Base-by-base conservation (phyloP, 331 rosid species). In the Quercus tomentella region DNA sequence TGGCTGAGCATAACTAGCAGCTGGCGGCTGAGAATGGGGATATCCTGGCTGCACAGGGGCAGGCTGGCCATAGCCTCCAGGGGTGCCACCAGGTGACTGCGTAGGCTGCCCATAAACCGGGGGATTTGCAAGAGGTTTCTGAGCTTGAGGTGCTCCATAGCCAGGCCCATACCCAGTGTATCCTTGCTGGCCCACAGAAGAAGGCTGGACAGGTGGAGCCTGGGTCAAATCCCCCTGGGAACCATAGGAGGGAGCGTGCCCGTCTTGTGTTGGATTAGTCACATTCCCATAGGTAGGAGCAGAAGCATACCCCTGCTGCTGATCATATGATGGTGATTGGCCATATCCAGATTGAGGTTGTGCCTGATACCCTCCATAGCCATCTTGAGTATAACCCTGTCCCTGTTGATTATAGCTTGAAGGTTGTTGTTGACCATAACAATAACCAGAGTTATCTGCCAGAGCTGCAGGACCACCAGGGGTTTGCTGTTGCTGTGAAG, bases 361-460 rank as follows among this genome's bases (percentile, higher is more conserved):
- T 5, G 94, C 92, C 31, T 82, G 84, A 76, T 95, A 95, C 9
- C 88, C 93, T 84, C 89, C 81, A 61, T 93, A 93, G 77, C 98
- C 80, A 73, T 93, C 99, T 79, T 96, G 99, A 56, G 89, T 33
- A 70, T 91, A 96, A 49, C 97, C 97, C 72, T 89, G 96, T 26
- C 94, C 97, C 7, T 89, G 90, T 74, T 93, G 99, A 84, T 51
- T 93, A 76, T 93, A 93, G 76, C 93, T 89, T 65, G 98, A 86
- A 60, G 91, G 81, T 51, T 91, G 93, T 10, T 82, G 88, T 30
- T 89, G 99, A 81, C 88, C 84, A 45, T 93, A 96, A 78, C 2
- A 35, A 35, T 35, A 96, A 52, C 93, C 82, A 76, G 91, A 25
- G 65, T 89, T 90, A 55, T 96, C 97, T 14, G 81, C 92, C 0